Evolutionary conservation across 306 rosid genomes (phyloP).

Genomic region (Myrica gale): DNA sequence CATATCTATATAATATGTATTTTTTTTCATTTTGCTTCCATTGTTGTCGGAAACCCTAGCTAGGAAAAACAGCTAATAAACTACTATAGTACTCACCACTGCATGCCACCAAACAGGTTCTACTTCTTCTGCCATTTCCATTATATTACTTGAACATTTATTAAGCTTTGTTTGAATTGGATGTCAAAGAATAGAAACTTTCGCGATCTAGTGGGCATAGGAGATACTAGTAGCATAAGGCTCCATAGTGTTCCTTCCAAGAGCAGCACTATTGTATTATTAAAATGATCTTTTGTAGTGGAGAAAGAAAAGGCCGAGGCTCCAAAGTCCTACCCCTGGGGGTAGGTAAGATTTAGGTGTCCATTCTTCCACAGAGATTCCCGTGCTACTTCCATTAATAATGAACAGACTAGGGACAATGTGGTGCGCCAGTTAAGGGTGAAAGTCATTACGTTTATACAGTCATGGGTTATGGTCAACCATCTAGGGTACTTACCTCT

Average conservation of each 20-base stretch:
- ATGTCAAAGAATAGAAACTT: conserved; percentile 19
- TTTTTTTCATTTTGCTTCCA: conserved; percentile 35
- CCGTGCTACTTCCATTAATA: conserved; percentile 19
- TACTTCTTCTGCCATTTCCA: background rate
- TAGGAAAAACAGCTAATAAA: conserved; percentile 28
- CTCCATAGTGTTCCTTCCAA: conserved; percentile 19
- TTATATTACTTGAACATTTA: background rate
- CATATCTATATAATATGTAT: background rate
- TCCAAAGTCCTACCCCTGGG: background rate
- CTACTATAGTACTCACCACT: background rate
- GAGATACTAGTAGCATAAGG: conserved; percentile 1
- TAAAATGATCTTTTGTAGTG: background rate
- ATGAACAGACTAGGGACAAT: background rate
- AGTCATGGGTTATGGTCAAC: background rate
- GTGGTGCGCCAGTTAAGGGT: background rate
- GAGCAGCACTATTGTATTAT: background rate
- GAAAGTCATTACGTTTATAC: too few relatives aligned
- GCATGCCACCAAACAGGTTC: background rate
- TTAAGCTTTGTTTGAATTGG: conserved; percentile 38
- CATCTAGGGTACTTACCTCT: background rate
- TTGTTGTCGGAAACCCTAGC: conserved; percentile 56
- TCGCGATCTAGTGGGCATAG: background rate
- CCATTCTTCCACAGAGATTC: conserved; percentile 27
- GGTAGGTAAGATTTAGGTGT: conserved; percentile 11
- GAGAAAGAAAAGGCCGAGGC: too few relatives aligned